Conservation (phyloP, 306 rosid species). For the Styphnolobium japonicum region DNA sequence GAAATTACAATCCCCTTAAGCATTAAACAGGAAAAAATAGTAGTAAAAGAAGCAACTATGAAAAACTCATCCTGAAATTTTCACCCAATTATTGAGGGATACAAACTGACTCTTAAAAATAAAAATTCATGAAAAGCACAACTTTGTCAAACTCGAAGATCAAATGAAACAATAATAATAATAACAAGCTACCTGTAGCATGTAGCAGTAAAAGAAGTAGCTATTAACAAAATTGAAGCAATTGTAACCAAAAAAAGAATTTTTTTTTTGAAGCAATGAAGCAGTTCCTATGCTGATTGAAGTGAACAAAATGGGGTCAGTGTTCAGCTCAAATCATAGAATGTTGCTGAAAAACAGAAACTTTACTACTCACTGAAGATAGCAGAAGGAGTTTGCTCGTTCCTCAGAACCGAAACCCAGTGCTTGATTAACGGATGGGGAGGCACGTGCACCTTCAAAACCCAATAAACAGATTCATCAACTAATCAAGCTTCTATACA, state of each 20-base stretch:
- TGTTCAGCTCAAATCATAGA: background rate
- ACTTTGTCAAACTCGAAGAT: background rate
- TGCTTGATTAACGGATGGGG: constrained; percentile 76
- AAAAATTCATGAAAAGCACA: background rate
- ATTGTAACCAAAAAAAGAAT: no score
- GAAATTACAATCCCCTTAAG: background rate
- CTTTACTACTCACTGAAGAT: constrained; percentile 50
- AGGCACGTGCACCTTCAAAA: constrained; percentile 59
- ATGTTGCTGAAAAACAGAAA: background rate
- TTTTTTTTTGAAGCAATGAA: background rate
- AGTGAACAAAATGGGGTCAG: background rate
- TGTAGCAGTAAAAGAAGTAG: background rate
- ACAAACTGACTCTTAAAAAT: background rate
- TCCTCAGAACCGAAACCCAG: constrained; percentile 76
- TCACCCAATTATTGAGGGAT: no score
- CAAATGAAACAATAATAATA: background rate
- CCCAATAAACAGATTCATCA: background rate
- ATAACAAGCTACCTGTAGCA: background rate
- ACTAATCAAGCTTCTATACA: background rate
- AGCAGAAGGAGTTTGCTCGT: constrained; percentile 63
- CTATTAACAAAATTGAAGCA: background rate
- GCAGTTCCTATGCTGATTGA: background rate
- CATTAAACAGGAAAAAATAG: background rate
- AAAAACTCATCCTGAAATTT: no score
- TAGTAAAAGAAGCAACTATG: no score